A percentile compares a stretch with the other conserved stretches of the same genome.
These are phyloP conservation scores for Suillus ampliporus DNA, from an alignment of 768 basidiomycete species.

Conservation along the genomic window DNA sequence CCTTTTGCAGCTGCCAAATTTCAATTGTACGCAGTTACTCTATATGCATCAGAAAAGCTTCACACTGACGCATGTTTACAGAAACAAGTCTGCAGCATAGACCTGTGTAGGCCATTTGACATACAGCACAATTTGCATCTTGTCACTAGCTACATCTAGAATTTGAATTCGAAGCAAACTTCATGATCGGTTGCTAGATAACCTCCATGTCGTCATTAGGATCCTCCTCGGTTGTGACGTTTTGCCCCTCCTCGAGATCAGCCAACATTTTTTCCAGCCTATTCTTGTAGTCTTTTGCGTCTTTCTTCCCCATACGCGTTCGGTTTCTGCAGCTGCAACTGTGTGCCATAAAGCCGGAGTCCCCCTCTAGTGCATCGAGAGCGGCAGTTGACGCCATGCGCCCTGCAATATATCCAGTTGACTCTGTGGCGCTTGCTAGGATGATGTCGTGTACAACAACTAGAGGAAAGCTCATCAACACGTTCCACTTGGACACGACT, in stretches of 20 bases:
- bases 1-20: slow-evolving; percentile 66
- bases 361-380: slow-evolving; percentile 69
- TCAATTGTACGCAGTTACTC: slow-evolving; percentile 59
- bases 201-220: not conserved
- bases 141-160: not conserved
- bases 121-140: not conserved
- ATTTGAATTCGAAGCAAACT: not conserved
- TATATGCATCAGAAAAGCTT: not conserved
- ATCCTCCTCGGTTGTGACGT: not conserved
- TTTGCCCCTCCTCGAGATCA: slow-evolving; percentile 25
- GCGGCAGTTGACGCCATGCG: slow-evolving; percentile 68
- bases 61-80: not conserved
- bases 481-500: slow-evolving; percentile 15
- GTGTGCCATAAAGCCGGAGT: slow-evolving; percentile 63
- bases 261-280: slow-evolving; percentile 38
- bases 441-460: slow-evolving; percentile 72
- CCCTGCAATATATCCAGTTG: slow-evolving; percentile 57
- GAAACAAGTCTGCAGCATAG: slow-evolving; percentile 8
- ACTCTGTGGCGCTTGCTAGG: slow-evolving; percentile 62
- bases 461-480: slow-evolving; percentile 36
- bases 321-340: slow-evolving; percentile 68
- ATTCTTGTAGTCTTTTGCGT: slow-evolving; percentile 38
- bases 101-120: not conserved
- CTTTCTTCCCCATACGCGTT: slow-evolving; percentile 37
- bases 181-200: not conserved